These are phyloP conservation scores for Russula brevipes DNA, from an alignment of 768 basidiomycete species.

Conservation along the genomic window DNA sequence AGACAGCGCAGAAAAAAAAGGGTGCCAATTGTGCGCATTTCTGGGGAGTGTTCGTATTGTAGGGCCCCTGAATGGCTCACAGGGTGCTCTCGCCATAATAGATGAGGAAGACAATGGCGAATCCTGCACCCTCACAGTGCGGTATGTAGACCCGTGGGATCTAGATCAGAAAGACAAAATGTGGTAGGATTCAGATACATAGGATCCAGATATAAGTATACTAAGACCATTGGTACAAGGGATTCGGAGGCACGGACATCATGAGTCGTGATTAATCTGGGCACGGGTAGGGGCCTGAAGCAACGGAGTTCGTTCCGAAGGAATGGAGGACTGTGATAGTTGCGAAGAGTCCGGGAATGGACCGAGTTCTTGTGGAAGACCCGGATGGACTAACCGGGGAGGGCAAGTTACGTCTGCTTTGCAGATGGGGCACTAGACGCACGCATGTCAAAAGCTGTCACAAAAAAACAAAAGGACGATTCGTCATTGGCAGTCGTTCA, in stretches of 20 bases:
- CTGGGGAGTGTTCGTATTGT: not conserved
- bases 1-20: not conserved
- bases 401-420: conserved; percentile 86
- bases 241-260: conserved; percentile 13
- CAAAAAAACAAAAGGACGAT: conserved; percentile 14
- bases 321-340: conserved; percentile 13
- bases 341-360: not conserved
- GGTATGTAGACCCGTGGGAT: not conserved
- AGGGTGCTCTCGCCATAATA: conserved; percentile 1
- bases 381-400: conserved; percentile 29
- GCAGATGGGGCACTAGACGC: conserved; percentile 77
- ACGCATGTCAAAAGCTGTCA: not conserved
- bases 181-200: conserved; percentile 17
- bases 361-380: not conserved
- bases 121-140: not conserved
- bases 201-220: conserved; percentile 21
- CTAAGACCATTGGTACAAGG: conserved; percentile 19
- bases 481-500: conserved; percentile 3
- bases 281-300: conserved; percentile 6
- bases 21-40: not conserved
- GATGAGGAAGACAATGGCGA: not conserved
- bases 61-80: not conserved
- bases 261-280: conserved; percentile 14
- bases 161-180: conserved; percentile 17
- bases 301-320: conserved; percentile 19